Evolutionary conservation across 2,329 filamentous ascomycete genomes (phyloP).

Genomic region (Exophiala sp.): DNA sequence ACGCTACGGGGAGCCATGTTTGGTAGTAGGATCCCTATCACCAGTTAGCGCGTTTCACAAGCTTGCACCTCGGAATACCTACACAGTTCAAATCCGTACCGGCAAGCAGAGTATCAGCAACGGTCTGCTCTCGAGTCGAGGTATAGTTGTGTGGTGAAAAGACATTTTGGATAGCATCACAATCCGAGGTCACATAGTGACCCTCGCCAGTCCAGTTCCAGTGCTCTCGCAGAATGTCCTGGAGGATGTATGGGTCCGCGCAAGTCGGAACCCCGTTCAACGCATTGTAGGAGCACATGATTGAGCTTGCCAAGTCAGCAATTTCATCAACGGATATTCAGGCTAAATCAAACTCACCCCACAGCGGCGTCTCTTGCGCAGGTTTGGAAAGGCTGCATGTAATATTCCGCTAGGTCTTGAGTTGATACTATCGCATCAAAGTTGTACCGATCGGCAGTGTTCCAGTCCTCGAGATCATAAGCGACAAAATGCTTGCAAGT

Average conservation of each 20-base stretch:
- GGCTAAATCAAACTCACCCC: conserved; percentile 11
- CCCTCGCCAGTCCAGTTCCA: conserved; percentile 62
- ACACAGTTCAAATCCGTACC: conserved; percentile 53
- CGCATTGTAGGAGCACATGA: conserved; percentile 63
- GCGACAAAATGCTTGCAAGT: conserved; percentile 61
- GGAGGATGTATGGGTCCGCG: conserved; percentile 59
- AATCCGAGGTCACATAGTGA: conserved; percentile 64
- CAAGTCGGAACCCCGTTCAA: conserved; percentile 66
- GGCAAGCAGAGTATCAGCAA: conserved; percentile 48
- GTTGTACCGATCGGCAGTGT: conserved; percentile 45
- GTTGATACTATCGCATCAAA: conserved; percentile 52
- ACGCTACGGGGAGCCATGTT: conserved; percentile 44
- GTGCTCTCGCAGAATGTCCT: conserved; percentile 61
- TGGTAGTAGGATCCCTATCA: conserved; percentile 45
- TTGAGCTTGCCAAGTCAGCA: conserved; percentile 40
- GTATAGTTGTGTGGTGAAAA: conserved; percentile 52
- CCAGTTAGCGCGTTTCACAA: background rate
- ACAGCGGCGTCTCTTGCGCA: conserved; percentile 56
- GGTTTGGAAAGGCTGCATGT: conserved; percentile 62
- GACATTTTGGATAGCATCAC: conserved; percentile 60
- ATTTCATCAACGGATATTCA: background rate
- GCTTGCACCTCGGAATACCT: background rate
- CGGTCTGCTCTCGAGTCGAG: conserved; percentile 43
- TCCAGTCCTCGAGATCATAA: conserved; percentile 55
- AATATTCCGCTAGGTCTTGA: conserved; percentile 67